Conservation (phyloP, 2,329 filamentous ascomycete genomes). For the Aspergillus neoniger region DNA sequence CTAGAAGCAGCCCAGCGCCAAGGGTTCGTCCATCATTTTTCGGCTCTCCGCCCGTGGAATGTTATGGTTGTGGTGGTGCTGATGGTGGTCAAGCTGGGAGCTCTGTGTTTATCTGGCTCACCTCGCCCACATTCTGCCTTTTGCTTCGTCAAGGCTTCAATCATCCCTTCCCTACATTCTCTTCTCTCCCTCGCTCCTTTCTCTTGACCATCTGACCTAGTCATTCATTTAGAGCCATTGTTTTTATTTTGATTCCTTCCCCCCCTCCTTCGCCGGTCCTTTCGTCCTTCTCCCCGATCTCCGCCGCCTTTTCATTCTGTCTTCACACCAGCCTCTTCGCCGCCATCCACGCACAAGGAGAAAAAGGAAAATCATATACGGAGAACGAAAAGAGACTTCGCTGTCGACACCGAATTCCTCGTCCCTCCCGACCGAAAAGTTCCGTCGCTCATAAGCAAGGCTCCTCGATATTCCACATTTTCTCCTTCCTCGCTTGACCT, state of each 20-base stretch:
- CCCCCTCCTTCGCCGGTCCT: slow-evolving; percentile 12
- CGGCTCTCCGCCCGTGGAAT: slow-evolving; percentile 12
- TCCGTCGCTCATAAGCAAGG: not conserved
- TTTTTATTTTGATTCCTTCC: slow-evolving; percentile 1
- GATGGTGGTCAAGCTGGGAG: not conserved
- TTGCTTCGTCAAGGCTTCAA: not conserved
- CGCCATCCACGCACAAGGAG: slow-evolving; percentile 7
- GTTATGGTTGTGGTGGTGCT: not conserved
- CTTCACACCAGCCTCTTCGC: slow-evolving; percentile 16
- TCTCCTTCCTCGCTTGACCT: slow-evolving; percentile 3
- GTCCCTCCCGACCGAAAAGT: not conserved
- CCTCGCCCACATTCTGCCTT: not conserved
- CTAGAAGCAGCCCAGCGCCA: not conserved
- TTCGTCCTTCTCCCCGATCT: slow-evolving; percentile 7
- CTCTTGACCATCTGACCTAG: slow-evolving; percentile 11
- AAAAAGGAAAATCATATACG: not conserved
- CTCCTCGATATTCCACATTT: not conserved
- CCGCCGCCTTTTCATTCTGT: slow-evolving; percentile 16
- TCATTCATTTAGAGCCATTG: slow-evolving; percentile 16
- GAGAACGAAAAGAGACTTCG: slow-evolving; percentile 1
- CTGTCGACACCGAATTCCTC: slow-evolving; percentile 2
- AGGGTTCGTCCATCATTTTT: slow-evolving; percentile 13
- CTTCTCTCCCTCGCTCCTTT: slow-evolving; percentile 2
- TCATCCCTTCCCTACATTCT: slow-evolving; percentile 11
- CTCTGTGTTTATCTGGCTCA: slow-evolving; percentile 1